These are phyloP conservation scores for Metschnikowia lochheadii DNA, from an alignment of 805 yeast species.

Conservation along the genomic window DNA sequence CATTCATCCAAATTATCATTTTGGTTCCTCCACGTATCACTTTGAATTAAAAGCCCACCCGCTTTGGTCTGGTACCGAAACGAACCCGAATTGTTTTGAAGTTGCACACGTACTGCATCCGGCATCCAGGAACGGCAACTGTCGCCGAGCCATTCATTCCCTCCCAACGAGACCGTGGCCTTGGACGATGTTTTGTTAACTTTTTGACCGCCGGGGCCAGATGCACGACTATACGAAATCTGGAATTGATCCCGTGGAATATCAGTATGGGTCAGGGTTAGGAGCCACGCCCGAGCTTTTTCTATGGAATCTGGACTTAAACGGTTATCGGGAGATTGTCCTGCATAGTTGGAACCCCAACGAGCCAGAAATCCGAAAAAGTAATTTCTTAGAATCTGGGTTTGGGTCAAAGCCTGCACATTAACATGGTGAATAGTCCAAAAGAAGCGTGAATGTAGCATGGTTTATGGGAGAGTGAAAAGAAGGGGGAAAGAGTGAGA, in stretches of 20 bases:
- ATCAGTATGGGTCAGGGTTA: conserved; percentile 19
- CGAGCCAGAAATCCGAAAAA: no score
- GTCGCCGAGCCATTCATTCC: conserved; percentile 42
- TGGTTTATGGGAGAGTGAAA: background rate
- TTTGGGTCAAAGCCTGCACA: no score
- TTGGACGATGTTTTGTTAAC: conserved; percentile 71
- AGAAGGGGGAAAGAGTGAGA: background rate
- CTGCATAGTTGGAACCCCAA: no score
- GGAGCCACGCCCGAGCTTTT: conserved; percentile 43
- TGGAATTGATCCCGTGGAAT: conserved; percentile 47
- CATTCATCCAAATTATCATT: conserved; percentile 56
- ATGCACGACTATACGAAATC: conserved; percentile 51
- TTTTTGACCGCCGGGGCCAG: conserved; percentile 89
- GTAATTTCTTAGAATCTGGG: no score
- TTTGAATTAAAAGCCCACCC: conserved; percentile 56
- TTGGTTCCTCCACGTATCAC: conserved; percentile 57
- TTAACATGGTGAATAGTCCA: no score
- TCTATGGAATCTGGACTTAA: conserved; percentile 9
- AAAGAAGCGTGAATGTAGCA: background rate
- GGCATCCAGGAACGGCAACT: conserved; percentile 57
- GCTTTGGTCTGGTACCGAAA: conserved; percentile 53
- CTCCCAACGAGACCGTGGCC: conserved; percentile 53
- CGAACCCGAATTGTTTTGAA: conserved; percentile 29
- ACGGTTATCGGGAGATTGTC: background rate
- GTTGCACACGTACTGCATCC: conserved; percentile 39